Percentiles rank a stretch among this genome's conserved stretches.
Conservation (phyloP, 306 rosid species). For the Chamaecrista fasciculata region DNA sequence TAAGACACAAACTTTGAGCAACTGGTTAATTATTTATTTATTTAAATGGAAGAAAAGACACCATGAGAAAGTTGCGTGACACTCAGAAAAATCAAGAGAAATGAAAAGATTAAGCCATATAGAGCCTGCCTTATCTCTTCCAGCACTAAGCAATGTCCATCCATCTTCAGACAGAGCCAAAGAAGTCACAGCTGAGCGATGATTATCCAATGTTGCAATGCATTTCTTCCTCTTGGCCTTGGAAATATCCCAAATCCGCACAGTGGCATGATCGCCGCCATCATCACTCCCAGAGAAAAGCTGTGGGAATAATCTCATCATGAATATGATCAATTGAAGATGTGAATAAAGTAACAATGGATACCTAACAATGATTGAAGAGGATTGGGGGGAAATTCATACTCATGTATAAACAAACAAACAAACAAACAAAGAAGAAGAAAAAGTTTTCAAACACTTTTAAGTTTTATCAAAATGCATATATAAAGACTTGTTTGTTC, state of each 20-base stretch:
- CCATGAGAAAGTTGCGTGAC: background rate
- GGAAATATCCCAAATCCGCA: conserved; percentile 79
- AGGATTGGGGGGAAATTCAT: background rate
- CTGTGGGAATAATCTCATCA: conserved; percentile 41
- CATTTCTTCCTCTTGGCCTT: conserved; percentile 57
- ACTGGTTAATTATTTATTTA: too few relatives aligned
- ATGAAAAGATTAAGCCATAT: conserved; percentile 8
- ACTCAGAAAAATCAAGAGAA: conserved; percentile 7
- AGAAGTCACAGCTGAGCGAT: conserved; percentile 79
- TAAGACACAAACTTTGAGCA: background rate
- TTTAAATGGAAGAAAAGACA: background rate
- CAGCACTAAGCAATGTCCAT: conserved; percentile 82
- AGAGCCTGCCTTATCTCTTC: conserved; percentile 81
- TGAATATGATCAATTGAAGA: conserved; percentile 16
- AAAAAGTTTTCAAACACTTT: background rate
- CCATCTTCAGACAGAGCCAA: conserved; percentile 87
- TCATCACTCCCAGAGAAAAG: conserved; percentile 97
- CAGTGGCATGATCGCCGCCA: conserved; percentile 76
- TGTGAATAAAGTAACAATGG: conserved; percentile 1
- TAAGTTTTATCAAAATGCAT: background rate
- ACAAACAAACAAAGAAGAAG: background rate
- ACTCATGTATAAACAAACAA: too few relatives aligned
- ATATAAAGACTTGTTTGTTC: too few relatives aligned
- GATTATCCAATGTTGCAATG: conserved; percentile 64
- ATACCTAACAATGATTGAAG: background rate